A percentile compares a stretch with the other conserved stretches of the same genome.
Evolutionary conservation across 1,284 basidiomycete genomes (phyloP).

Genomic region (Ganoderma resinaceum): DNA sequence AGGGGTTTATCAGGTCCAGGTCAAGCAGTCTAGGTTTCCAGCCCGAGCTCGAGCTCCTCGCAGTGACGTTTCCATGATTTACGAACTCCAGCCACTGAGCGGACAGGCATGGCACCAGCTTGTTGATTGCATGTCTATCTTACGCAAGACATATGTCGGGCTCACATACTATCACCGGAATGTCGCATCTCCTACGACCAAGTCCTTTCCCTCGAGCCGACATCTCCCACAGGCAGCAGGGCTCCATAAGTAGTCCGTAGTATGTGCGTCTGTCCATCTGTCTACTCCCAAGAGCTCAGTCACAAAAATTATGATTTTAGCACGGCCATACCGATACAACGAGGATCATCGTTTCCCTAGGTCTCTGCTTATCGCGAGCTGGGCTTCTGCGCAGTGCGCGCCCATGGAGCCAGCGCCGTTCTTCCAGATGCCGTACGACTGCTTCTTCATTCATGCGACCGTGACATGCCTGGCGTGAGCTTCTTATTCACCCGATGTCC

Average conservation of each 20-base stretch:
- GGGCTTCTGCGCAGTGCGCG: neutral
- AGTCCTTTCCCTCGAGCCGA: no score
- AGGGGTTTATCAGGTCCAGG: neutral
- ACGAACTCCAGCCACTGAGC: neutral
- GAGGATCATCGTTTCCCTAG: neutral
- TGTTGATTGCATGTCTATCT: no score
- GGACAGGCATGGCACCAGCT: no score
- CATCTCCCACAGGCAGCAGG: no score
- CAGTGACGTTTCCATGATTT: neutral
- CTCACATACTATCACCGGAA: no score
- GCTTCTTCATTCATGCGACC: slow-evolving; percentile 2
- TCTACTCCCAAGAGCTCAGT: no score
- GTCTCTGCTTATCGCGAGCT: neutral
- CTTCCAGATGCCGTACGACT: neutral
- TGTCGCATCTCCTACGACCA: no score
- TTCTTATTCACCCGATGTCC: neutral
- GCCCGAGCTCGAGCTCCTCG: no score
- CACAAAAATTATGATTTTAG: neutral
- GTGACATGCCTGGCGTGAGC: neutral
- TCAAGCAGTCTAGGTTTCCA: neutral
- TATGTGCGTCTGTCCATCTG: no score
- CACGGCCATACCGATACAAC: neutral
- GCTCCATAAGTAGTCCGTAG: no score
- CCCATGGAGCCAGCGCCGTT: neutral
- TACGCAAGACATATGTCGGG: no score